Percentiles rank a stretch among this genome's conserved stretches.
phyloP scores from a whole-genome alignment of 2,329 filamentous ascomycete genomes.

The Colletotrichum sp. region DNA sequence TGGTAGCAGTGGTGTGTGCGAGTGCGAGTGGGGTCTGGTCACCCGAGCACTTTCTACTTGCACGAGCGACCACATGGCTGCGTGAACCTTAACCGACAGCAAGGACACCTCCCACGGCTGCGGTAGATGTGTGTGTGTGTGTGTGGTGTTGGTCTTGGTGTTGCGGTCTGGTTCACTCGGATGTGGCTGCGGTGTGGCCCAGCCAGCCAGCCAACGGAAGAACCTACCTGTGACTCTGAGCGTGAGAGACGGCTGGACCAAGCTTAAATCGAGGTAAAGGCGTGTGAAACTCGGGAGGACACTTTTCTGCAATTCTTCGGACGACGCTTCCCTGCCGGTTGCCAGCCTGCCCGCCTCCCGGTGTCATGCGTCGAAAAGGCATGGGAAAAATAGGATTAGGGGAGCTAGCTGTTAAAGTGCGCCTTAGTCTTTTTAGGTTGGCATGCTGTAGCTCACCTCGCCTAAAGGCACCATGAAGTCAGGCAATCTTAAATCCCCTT shows the following conservation, averaged over 20 bases:
- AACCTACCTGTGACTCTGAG: constrained; percentile 4
- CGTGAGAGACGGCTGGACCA: constrained; percentile 19
- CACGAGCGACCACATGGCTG: constrained; percentile 2
- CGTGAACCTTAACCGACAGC: neutral
- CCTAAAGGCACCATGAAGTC: neutral
- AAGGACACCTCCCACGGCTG: neutral
- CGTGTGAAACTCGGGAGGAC: constrained; percentile 11
- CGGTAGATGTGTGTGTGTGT: neutral
- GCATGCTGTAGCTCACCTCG: constrained; percentile 6
- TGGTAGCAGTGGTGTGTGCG: neutral
- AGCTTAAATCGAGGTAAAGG: constrained; percentile 4
- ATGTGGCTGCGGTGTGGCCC: neutral
- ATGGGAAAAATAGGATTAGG: neutral
- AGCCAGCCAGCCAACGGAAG: neutral
- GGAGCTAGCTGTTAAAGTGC: neutral
- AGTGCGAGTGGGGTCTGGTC: constrained; percentile 1
- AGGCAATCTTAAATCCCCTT: neutral
- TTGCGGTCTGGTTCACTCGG: neutral
- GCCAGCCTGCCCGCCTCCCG: neutral
- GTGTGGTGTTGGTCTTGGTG: neutral
- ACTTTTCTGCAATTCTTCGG: neutral
- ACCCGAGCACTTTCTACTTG: neutral
- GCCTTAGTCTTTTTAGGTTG: neutral
- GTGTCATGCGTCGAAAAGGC: neutral
- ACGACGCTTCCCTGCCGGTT: neutral